Evolutionary conservation across 768 basidiomycete genomes (phyloP).

Genomic region (Mycena capillaripes): DNA sequence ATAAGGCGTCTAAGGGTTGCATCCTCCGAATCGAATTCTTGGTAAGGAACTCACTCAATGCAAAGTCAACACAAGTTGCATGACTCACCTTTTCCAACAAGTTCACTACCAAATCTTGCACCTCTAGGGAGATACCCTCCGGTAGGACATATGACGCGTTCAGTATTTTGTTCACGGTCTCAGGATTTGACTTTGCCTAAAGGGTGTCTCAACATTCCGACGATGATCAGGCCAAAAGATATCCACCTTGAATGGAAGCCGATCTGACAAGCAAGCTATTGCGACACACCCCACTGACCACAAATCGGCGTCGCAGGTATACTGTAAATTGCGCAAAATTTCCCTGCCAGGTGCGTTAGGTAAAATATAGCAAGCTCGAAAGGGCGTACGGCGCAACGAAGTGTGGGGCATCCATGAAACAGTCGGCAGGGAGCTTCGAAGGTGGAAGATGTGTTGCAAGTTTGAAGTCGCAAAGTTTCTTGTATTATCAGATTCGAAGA

Average conservation of each 20-base stretch:
- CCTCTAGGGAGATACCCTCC: slow-evolving; percentile 38
- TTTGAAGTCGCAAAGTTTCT: slow-evolving; percentile 63
- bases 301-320: slow-evolving; percentile 55
- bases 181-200: slow-evolving; percentile 39
- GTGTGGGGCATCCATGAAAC: slow-evolving; percentile 40
- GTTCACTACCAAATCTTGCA: slow-evolving; percentile 44
- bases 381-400: slow-evolving; percentile 59
- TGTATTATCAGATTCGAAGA: too few species aligned
- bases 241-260: slow-evolving; percentile 50
- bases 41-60: slow-evolving; percentile 3
- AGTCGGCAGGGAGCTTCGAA: slow-evolving; percentile 36
- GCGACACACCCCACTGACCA: slow-evolving; percentile 65
- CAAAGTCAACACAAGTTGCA: slow-evolving; percentile 4
- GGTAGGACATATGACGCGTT: slow-evolving; percentile 43
- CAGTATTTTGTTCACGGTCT: slow-evolving; percentile 42
- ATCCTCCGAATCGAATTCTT: slow-evolving; percentile 47
- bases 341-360: slow-evolving; percentile 49
- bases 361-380: neutral
- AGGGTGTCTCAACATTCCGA: neutral
- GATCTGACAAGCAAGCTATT: slow-evolving; percentile 52
- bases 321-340: slow-evolving; percentile 46
- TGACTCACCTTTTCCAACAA: slow-evolving; percentile 46
- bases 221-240: neutral
- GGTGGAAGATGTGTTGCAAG: slow-evolving; percentile 48
- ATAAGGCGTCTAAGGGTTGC: slow-evolving; percentile 40